Percentiles rank a stretch among this genome's conserved stretches.
phyloP scores from a whole-genome alignment of 768 basidiomycete genomes.

The Russula dissimulans region DNA sequence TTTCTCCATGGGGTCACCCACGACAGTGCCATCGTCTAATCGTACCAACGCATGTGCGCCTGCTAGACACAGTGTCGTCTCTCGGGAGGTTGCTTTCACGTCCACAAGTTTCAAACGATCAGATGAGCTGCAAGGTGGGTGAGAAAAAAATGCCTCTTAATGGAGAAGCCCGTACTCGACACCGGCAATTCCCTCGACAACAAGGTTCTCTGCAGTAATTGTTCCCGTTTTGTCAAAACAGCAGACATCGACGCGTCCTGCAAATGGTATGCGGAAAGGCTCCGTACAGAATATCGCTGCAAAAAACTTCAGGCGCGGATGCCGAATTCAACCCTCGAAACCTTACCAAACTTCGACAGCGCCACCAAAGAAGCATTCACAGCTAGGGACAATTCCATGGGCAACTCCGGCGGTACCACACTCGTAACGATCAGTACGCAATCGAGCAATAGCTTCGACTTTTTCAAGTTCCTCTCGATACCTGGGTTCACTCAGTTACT shows the following conservation, averaged over 20 bases:
- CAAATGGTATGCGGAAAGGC: slow-evolving; percentile 94
- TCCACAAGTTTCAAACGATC: slow-evolving; percentile 63
- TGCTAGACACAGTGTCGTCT: slow-evolving; percentile 83
- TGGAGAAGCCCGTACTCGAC: slow-evolving; percentile 54
- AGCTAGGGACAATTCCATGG: slow-evolving; percentile 95
- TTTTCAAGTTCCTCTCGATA: slow-evolving; percentile 86
- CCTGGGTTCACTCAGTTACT: slow-evolving; percentile 35
- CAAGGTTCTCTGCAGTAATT: slow-evolving; percentile 91
- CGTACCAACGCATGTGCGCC: slow-evolving; percentile 92
- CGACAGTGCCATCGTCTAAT: slow-evolving; percentile 86
- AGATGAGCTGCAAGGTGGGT: slow-evolving; percentile 33
- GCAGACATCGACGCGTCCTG: slow-evolving; percentile 94
- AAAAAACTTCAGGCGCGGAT: not conserved
- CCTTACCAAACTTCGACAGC: slow-evolving; percentile 81
- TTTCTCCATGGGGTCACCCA: slow-evolving; percentile 99
- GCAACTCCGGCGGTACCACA: slow-evolving; percentile 94
- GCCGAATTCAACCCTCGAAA: not conserved
- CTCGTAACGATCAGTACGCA: slow-evolving; percentile 95
- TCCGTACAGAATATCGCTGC: slow-evolving; percentile 98
- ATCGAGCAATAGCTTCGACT: slow-evolving; percentile 89
- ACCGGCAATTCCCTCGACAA: slow-evolving; percentile 89
- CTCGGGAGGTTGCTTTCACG: slow-evolving; percentile 64
- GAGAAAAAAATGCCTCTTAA: slow-evolving; percentile 5
- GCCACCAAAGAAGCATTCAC: slow-evolving; percentile 94
- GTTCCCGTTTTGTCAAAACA: slow-evolving; percentile 99